Conservation (phyloP, 164 flowering plant species). For the Chloranthus sessilifolius region DNA sequence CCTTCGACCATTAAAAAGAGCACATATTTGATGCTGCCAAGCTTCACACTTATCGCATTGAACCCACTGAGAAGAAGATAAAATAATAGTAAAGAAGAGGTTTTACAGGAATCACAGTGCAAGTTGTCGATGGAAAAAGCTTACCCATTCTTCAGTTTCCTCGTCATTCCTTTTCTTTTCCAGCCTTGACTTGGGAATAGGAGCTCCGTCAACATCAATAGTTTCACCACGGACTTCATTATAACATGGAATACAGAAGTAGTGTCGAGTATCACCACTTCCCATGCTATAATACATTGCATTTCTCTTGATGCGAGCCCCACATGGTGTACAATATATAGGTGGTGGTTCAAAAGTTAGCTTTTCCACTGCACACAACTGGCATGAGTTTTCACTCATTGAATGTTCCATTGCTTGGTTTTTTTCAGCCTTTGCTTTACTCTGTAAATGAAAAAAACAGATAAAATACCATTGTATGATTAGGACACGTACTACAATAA, state of each 20-base stretch:
- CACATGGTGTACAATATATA: constrained; percentile 86
- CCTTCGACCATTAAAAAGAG: constrained; percentile 90
- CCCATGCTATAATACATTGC: constrained; percentile 83
- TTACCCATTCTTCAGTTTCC: constrained; percentile 98
- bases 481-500: background rate
- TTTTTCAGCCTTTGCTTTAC: constrained; percentile 96
- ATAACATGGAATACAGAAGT: constrained; percentile 88
- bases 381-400: constrained; percentile 98
- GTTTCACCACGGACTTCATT: constrained; percentile 89
- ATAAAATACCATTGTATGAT: background rate
- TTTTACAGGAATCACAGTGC: background rate
- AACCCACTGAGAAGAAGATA: constrained; percentile 77
- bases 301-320: constrained; percentile 89
- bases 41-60: constrained; percentile 99
- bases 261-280: constrained; percentile 88
- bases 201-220: constrained; percentile 64
- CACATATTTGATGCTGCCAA: constrained; percentile 99
- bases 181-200: constrained; percentile 58
- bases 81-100: background rate
- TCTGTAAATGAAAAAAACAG: constrained; percentile 37
- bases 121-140: background rate
- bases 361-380: constrained; percentile 96
- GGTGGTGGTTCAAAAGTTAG: constrained; percentile 99
- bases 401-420: constrained; percentile 92
- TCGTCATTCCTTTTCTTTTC: constrained; percentile 97